phyloP scores from a whole-genome alignment of 176 grass and related monocot genomes.

The Carex parvula region DNA sequence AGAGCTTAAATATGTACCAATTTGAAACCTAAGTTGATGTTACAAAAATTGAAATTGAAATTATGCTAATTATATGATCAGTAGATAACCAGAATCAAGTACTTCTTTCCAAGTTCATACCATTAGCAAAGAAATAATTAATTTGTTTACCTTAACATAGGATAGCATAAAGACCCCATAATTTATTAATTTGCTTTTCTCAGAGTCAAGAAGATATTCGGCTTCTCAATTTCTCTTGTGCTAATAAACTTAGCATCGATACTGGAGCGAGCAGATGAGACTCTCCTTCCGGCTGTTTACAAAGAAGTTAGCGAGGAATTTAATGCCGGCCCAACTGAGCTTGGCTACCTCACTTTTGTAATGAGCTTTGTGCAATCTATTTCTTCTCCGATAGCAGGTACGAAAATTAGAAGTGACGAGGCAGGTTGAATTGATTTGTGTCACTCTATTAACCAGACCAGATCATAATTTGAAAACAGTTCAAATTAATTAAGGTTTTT shows the following conservation, averaged over 20 bases:
- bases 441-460: not conserved
- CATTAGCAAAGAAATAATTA: not conserved
- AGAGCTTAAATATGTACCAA: not conserved
- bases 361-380: constrained; percentile 84
- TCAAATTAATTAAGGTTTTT: not conserved
- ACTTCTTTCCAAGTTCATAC: not conserved
- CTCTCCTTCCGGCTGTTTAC: constrained; percentile 88
- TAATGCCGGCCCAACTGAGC: constrained; percentile 75
- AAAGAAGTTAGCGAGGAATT: constrained; percentile 90
- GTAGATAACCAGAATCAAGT: not conserved
- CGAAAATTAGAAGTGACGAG: not conserved
- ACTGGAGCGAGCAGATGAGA: constrained; percentile 91
- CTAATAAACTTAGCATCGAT: constrained; percentile 91
- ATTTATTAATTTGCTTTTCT: constrained; percentile 28
- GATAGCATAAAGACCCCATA: not conserved
- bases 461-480: not conserved
- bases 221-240: constrained; percentile 87
- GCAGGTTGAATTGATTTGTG: not conserved
- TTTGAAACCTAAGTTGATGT: not conserved
- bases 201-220: constrained; percentile 83
- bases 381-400: constrained; percentile 50
- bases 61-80: not conserved
- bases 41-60: not conserved
- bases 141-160: not conserved
- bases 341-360: constrained; percentile 86